These are phyloP conservation scores for Sugiyamaella japonica DNA, from an alignment of 1,139 yeast species.

Conservation along the genomic window DNA sequence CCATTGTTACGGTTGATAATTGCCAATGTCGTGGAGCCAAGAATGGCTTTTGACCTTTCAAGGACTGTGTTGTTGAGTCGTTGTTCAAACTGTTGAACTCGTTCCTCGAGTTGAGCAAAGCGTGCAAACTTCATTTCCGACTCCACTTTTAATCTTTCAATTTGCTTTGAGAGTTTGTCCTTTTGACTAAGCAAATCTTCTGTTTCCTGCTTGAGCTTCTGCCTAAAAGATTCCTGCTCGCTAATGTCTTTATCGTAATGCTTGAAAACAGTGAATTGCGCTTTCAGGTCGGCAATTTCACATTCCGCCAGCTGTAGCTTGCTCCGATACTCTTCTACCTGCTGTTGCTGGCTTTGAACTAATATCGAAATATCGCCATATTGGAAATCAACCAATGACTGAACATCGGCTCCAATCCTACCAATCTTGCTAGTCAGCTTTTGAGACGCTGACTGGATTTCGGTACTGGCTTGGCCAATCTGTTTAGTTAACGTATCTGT, in stretches of 20 bases:
- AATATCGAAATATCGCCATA: conserved; percentile 22
- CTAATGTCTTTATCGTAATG: conserved; percentile 15
- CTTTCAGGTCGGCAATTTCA: conserved; percentile 5
- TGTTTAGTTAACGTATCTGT: background rate
- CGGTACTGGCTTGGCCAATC: background rate
- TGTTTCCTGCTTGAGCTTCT: conserved; percentile 24
- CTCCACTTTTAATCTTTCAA: conserved; percentile 33
- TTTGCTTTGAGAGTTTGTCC: conserved; percentile 27
- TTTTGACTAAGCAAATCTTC: conserved; percentile 29
- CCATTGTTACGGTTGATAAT: conserved; percentile 28
- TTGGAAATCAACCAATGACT: conserved; percentile 30
- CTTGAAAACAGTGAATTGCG: conserved; percentile 23
- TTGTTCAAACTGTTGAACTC: conserved; percentile 35
- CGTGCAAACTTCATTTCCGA: conserved; percentile 34
- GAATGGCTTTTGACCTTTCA: conserved; percentile 38
- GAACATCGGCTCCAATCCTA: conserved; percentile 28
- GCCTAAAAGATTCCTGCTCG: conserved; percentile 1
- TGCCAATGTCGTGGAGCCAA: conserved; percentile 39
- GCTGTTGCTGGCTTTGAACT: background rate
- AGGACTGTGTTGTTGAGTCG: conserved; percentile 34
- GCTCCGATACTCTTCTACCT: conserved; percentile 17
- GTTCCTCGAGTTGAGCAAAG: conserved; percentile 32
- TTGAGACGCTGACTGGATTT: background rate
- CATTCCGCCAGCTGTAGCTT: conserved; percentile 13
- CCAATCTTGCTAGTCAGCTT: conserved; percentile 8